Conservation (phyloP, 1,139 yeast species). For the Suhomyces wounanorum region DNA sequence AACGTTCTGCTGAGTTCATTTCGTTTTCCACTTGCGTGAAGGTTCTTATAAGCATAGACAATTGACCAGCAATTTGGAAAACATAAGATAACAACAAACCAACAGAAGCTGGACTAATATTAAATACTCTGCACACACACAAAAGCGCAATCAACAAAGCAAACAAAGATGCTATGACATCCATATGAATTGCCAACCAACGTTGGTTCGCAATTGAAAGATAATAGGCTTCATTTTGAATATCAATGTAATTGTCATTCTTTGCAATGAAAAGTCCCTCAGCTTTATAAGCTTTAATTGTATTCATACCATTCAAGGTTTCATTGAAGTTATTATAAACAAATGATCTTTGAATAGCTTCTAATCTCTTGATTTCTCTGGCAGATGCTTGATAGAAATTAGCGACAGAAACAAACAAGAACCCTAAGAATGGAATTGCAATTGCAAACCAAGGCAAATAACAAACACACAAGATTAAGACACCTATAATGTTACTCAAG, state of each 20-base stretch:
- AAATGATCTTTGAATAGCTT: conserved; percentile 72
- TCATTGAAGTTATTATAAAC: conserved; percentile 82
- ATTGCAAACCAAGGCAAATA: conserved; percentile 64
- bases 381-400: conserved; percentile 67
- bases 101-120: conserved; percentile 62
- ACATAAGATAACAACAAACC: conserved; percentile 71
- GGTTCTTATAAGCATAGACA: conserved; percentile 52
- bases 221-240: conserved; percentile 72
- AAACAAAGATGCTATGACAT: conserved; percentile 39
- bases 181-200: conserved; percentile 73
- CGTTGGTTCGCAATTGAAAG: conserved; percentile 70
- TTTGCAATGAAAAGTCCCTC: conserved; percentile 51
- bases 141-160: conserved; percentile 56
- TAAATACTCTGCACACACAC: conserved; percentile 64
- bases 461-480: conserved; percentile 64
- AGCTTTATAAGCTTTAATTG: conserved; percentile 63
- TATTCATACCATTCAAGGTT: conserved; percentile 66
- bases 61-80: conserved; percentile 49
- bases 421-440: conserved; percentile 44
- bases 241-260: conserved; percentile 54
- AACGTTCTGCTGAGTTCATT: conserved; percentile 84
- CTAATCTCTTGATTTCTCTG: conserved; percentile 80
- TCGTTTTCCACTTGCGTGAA: conserved; percentile 75
- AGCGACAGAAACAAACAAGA: conserved; percentile 39
- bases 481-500: conserved; percentile 58